Evolutionary conservation across 495 filamentous ascomycete species (phyloP).

Genomic region (Penicillium maclennaniae): DNA sequence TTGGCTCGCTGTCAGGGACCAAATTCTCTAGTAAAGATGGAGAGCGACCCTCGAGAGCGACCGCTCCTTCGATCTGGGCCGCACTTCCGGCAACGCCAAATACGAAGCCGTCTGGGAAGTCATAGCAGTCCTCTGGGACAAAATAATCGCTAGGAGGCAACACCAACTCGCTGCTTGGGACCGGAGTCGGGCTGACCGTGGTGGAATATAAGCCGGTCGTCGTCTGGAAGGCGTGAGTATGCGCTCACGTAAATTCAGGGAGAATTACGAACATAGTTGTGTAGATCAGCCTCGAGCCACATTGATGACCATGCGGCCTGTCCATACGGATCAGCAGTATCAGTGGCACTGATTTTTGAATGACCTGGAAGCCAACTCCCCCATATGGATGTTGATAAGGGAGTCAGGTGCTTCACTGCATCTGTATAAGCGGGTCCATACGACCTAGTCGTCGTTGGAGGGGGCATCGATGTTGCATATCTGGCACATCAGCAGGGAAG

Average conservation of each 20-base stretch:
- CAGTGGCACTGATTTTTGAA: conserved; percentile 25
- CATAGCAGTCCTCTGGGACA: conserved; percentile 24
- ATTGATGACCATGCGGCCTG: conserved; percentile 35
- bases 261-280: conserved; percentile 22
- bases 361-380: conserved; percentile 29
- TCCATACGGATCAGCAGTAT: conserved; percentile 27
- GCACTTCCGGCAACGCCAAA: conserved; percentile 51
- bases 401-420: conserved; percentile 14
- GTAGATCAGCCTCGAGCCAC: conserved; percentile 25
- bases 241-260: background rate
- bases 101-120: conserved; percentile 43
- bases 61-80: conserved; percentile 48
- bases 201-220: conserved; percentile 28
- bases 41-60: conserved; percentile 40
- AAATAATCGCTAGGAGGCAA: conserved; percentile 33
- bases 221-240: conserved; percentile 10
- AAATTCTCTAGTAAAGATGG: conserved; percentile 38
- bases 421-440: conserved; percentile 21
- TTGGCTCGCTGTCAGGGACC: conserved; percentile 13
- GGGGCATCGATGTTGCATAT: conserved; percentile 25
- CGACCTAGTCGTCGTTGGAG: conserved; percentile 21
- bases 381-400: conserved; percentile 27
- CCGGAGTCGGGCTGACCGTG: conserved; percentile 31
- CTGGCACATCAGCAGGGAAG: conserved; percentile 2
- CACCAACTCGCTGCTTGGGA: conserved; percentile 33